Conservation (phyloP, 805 yeast species). For the Lachancea waltii region DNA sequence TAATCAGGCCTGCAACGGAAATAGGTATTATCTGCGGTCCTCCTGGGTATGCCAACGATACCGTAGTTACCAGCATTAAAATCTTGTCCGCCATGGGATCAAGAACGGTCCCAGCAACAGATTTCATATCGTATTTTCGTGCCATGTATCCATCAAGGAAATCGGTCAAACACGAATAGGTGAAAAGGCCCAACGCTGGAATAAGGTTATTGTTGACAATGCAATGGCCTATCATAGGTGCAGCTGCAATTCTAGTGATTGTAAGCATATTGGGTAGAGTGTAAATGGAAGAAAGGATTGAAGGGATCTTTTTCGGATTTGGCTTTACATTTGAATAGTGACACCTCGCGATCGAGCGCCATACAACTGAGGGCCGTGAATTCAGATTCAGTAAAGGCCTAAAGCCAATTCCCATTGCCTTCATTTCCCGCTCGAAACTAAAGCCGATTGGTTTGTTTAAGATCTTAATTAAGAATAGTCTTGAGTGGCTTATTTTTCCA, state of each 20-base stretch:
- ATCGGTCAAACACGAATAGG: conserved; percentile 86
- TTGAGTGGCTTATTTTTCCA: too few species aligned
- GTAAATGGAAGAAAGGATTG: conserved; percentile 41
- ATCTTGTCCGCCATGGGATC: conserved; percentile 96
- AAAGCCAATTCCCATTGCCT: too few species aligned
- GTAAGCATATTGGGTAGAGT: conserved; percentile 88
- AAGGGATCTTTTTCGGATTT: background rate
- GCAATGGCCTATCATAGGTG: conserved; percentile 81
- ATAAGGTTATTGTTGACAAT: conserved; percentile 57
- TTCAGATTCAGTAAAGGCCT: too few species aligned
- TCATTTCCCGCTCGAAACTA: too few species aligned
- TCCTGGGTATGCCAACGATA: conserved; percentile 51
- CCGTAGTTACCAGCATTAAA: conserved; percentile 79
- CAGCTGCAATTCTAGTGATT: conserved; percentile 64
- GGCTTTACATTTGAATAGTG: background rate
- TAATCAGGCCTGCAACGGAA: conserved; percentile 57
- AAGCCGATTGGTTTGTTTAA: too few species aligned
- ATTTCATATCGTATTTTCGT: conserved; percentile 63
- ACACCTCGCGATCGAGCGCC: background rate
- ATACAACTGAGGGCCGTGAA: too few species aligned
- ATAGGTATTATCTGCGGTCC: conserved; percentile 63
- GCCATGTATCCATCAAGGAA: conserved; percentile 91
- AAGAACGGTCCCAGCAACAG: conserved; percentile 81
- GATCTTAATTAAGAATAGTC: too few species aligned
- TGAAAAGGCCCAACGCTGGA: conserved; percentile 65